Evolutionary conservation across 306 rosid species (phyloP), one percentile per base, ranked within the genome.

Genomic region (Pyrus betulifolia): DNA sequence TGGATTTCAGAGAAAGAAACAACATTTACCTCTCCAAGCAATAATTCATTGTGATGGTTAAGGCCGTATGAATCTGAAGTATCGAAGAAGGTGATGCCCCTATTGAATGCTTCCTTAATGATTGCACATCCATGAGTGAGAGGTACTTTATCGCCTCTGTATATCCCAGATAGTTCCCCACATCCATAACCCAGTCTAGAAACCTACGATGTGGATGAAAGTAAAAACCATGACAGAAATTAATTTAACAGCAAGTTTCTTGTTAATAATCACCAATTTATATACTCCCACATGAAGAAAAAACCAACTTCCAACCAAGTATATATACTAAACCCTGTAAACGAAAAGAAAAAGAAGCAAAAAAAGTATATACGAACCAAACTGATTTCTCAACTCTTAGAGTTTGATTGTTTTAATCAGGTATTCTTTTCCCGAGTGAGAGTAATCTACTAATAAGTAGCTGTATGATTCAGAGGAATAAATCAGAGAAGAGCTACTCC

Each of bases 111-210:
- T 87, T 89, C 85, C 84, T 77, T 85, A n/a, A 91, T 88, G 22
- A 91, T 71, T 18, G 84, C 65, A 59, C 86, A 84, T 71, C 91
- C 97, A 71, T 91, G 91, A 8, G 92, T 80, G 44, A 91, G 89
- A 46, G 97, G 97, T 51, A 80, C 80, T 62, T 62, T 62, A 40
- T 62, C 15, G 33, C 67, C 42, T 61, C 80, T 87, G 77, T 84
- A 87, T 62, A 81, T 76, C 66, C 97, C 98, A 14, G 91, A 87
- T 30, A 88, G 79, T 64, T 93, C 97, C 15, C 45, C 92, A 79
- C 96, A 93, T 77, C 98, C 98, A 83, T 85, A 93, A n/a, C 96
- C 96, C 86, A 93, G 33, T 84, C 84, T 84, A 27, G 98, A 88
- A 70, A 93, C 96, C 97, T 93, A 81, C 79, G 81, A 21, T 61